Percentiles rank a stretch among this genome's conserved stretches.
Conservation (phyloP, 2,329 filamentous ascomycete species). For the Apiospora kogelbergensis region DNA sequence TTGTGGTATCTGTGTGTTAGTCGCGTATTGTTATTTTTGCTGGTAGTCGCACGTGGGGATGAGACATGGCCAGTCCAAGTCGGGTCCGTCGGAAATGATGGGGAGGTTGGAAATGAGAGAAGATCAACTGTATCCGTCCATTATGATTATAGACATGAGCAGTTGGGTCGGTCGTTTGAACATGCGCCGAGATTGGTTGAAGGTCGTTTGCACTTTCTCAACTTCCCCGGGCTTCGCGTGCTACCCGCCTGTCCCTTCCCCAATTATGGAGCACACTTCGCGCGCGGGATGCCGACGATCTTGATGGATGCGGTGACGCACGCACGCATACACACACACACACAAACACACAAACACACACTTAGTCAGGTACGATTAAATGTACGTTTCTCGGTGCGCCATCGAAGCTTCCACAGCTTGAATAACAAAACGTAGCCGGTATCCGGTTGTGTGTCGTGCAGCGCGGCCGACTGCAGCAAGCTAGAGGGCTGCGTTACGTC, state of each 20-base stretch:
- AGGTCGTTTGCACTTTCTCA: slow-evolving; percentile 8
- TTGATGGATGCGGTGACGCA: slow-evolving; percentile 1
- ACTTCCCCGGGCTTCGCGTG: background rate
- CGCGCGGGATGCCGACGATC: background rate
- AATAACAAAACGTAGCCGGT: background rate
- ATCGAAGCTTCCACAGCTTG: background rate
- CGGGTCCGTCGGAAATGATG: background rate
- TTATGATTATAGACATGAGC: background rate
- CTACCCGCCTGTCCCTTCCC: slow-evolving; percentile 1
- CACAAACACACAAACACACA: no score
- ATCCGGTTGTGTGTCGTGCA: background rate
- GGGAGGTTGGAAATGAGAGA: background rate
- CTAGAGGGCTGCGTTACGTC: background rate
- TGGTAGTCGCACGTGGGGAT: slow-evolving; percentile 11
- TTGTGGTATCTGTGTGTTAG: slow-evolving; percentile 24
- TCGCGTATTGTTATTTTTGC: slow-evolving; percentile 15
- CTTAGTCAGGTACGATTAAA: background rate
- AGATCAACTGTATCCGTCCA: slow-evolving; percentile 7
- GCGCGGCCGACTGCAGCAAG: background rate
- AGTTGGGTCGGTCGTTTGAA: background rate
- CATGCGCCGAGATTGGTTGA: background rate
- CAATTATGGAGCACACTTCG: background rate
- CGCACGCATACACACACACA: background rate
- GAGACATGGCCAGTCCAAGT: slow-evolving; percentile 8
- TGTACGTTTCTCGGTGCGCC: background rate